Base-by-base conservation (phyloP, 306 rosid genomes). In the Aeschynomene evenia region DNA sequence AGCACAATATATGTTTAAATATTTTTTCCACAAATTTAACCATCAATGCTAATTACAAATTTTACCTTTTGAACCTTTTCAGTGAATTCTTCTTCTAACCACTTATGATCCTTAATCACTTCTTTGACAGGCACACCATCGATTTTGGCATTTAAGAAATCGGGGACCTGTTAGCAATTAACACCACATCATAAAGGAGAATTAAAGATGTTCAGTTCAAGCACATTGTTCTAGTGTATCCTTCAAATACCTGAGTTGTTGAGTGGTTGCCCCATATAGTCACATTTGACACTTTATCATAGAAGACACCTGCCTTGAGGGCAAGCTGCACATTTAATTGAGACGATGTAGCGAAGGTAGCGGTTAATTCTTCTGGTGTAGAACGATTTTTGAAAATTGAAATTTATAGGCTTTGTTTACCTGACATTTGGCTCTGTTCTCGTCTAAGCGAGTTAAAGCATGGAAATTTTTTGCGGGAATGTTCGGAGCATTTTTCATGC, bases 201-300 rank as follows among this genome's bases (percentile, higher is more conserved):
- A 68, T 37, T 26, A 22, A 9, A 71, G 43, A 34, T 24, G 31
- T 18, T 68, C 46, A 43, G 28, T 77, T 28, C 51, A 56, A 2
- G 36, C 39, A 62, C 43, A 46, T 8, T 37, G 12, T 70, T 16
- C 70, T 46, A 40, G 66, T 18, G 51, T 46, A 63, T 56, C 45
- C 64, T 74, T 66, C 53, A 74, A 43, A 76, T 40, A 93, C 98
- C 92, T 94, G 99, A 77, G 99, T 94, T 63, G 97, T 94, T 52
- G 99, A 94, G 83, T 94, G 99, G 83, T 94, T 94, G 64, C 97
- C 99, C 99, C 99, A 94, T 48, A 94, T 91, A 18, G 99, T 94
- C 92, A 83, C 9, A 50, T 94, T 91, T 42, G 97, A 94, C 56
- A 94, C 99, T 83, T 88, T 80, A 81, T 94, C 99, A 63, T 94